Evolutionary conservation across 1,284 basidiomycete genomes (phyloP), one percentile per base, ranked within the genome.

Genomic region (Mycosarcoma mackinlayi): DNA sequence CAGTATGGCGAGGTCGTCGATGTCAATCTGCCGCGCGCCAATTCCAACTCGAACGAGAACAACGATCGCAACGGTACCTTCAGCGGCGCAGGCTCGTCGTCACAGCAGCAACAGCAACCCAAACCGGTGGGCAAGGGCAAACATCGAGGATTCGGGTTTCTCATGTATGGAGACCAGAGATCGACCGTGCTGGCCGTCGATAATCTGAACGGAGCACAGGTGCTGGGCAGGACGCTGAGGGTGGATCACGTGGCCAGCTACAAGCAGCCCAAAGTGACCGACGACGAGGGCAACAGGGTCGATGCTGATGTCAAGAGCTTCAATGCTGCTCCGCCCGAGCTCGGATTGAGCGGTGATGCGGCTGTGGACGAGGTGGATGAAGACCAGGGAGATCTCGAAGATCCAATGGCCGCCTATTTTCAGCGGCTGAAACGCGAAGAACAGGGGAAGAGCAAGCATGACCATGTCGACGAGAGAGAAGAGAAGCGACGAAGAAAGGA

Each of bases 91-190:
- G n/a, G n/a, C n/a, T 23, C 45, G 11, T 38, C 49, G 1, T 37
- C 46, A 21, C 16, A 40, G 19, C 30, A 37, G 40, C 41, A 45
- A n/a, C 42, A 54, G 9, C 31, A 38, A 21, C 2, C 37, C 5
- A 41, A 28, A 27, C 39, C 16, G 21, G 38, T 37, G 31, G 51
- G 56, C 2, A 65, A 57, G 28, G 67, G 65, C 4, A 71, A 73
- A 37, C 71, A 77, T 4, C 89, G 87, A 75, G 96, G 96, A 0
- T 99, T 98, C 81, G 94, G 89, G 3, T 99, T 98, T 84, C 85
- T 98, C 65, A 98, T 98, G 94, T 99, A 98, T 84, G 92, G 96
- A 84, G 94, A 99, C 84, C 96, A 99, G 84, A 88, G 93, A 42
- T 94, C 92, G 56, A 99, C 96, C 4, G 85, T 98, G 49, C 87